These are phyloP conservation scores for Apiotrichum montevideense DNA, from an alignment of 1,284 basidiomycete species.

Conservation along the genomic window DNA sequence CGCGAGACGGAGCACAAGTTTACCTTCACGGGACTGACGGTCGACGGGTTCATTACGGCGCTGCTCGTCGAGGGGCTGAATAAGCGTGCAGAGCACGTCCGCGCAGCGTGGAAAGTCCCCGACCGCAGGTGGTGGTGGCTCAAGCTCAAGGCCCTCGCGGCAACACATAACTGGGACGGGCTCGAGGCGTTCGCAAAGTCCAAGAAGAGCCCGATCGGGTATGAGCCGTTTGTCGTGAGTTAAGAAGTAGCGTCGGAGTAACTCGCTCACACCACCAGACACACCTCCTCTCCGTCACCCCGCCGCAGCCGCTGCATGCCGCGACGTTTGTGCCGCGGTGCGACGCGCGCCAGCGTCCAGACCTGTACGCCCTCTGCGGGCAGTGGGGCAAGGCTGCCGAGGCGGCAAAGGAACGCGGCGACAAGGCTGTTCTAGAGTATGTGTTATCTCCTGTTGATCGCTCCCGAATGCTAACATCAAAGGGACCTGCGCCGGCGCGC, in stretches of 20 bases:
- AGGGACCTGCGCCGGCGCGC: slow-evolving; percentile 7
- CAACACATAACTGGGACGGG: slow-evolving; percentile 72
- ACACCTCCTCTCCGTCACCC: slow-evolving; percentile 35
- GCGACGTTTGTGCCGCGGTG: slow-evolving; percentile 69
- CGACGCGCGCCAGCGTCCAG: slow-evolving; percentile 71
- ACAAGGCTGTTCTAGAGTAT: slow-evolving; percentile 72
- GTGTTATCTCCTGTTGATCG: neutral
- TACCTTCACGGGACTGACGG: slow-evolving; percentile 67
- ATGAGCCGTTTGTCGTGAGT: slow-evolving; percentile 83
- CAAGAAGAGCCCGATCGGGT: slow-evolving; percentile 89
- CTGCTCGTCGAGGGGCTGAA: slow-evolving; percentile 70
- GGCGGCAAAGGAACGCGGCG: slow-evolving; percentile 77
- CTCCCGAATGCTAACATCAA: neutral
- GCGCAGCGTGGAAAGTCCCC: slow-evolving; percentile 79
- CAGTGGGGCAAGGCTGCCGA: slow-evolving; percentile 82
- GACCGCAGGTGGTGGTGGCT: slow-evolving; percentile 95
- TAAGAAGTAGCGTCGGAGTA: neutral
- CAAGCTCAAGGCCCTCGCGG: slow-evolving; percentile 73
- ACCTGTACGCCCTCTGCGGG: slow-evolving; percentile 78
- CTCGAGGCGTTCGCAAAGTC: slow-evolving; percentile 76
- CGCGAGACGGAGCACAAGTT: slow-evolving; percentile 73
- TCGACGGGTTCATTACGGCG: slow-evolving; percentile 72
- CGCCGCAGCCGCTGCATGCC: slow-evolving; percentile 61
- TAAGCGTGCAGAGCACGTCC: slow-evolving; percentile 80
- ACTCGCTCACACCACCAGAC: slow-evolving; percentile 20